Base-by-base conservation (phyloP, 441 rosid genomes). In the Syzygium malaccense region DNA sequence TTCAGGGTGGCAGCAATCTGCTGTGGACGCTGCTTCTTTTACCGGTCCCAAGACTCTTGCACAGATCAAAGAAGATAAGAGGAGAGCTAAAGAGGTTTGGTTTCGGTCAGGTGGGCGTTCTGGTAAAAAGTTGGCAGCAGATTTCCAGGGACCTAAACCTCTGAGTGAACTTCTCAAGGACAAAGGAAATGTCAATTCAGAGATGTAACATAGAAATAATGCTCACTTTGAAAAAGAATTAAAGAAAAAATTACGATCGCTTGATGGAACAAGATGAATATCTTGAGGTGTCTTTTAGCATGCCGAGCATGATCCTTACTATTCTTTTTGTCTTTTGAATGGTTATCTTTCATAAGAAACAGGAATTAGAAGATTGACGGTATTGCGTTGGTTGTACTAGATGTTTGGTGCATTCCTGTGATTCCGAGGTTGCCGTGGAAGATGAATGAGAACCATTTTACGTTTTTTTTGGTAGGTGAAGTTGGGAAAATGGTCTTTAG, bases 31-130 rank as follows among this genome's bases (percentile, higher is more conserved):
- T 58, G 60, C 66, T 85, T 85, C 91, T 87, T 95, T 95, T 89
- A 86, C 93, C 33, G 92, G 96, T 85, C 96, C 96, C 64, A 94
- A 91, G 92, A 92, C 93, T 86, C 95, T 92, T 84, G 93, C 93
- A n/a, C 93, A 94, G 92, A 93, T 94, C 86, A 93, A 84, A 87
- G 93, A 95, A 92, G 94, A 92, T 93, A 92, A 91, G 91, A 93
- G 87, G 55, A 92, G 62, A 15, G 91, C 89, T 75, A 88, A 89
- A 79, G 92, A 78, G 85, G 88, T 86, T 54, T 87, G 83, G 53
- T 85, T 87, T 54, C 49, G 1, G 88, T 78, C 53, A 25, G 89
- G 86, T 48, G 87, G 71, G 75, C 55, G 84, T 88, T 86, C 88
- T 30, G 71, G 87, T 49, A 58, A 56, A 80, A 87, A 85, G 45